Evolutionary conservation across 345 rosid genomes (phyloP), one percentile per base, ranked within the genome.

Genomic region (Bruguiera sexangula): DNA sequence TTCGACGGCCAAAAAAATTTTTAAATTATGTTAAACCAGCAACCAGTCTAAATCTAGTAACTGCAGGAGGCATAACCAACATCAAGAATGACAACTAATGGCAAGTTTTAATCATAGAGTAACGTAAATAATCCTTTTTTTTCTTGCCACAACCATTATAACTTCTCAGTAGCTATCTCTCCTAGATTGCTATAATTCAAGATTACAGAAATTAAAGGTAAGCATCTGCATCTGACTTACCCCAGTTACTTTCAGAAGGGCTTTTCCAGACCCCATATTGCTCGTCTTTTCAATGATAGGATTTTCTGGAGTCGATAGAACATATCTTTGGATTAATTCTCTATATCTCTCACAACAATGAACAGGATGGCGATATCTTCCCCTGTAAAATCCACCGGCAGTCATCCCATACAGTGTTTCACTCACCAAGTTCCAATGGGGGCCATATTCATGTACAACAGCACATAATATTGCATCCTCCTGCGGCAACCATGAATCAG

Each of bases 401-500:
- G 93, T 76, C 96, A 92, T 90, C 73, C 97, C 91, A 72, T 89
- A 90, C 36, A 96, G 85, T 34, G 85, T 78, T 29, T 76, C 98
- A 53, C 96, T 85, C 70, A 84, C 93, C 75, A 96, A 86, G 78
- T 84, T 91, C 99, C 99, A 96, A 31, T 90, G 78, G 32, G 90
- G 75, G 58, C 97, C 99, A 87, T 96, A 96, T 82, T 96, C 99
- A 82, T 96, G 99, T 57, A 96, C 97, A 74, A 87, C 85, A 65
- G 99, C 99, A 85, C 99, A 89, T 86, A 96, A 82, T 78, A 92
- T 70, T 67, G 99, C 98, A 84, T 96, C 99, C 85, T 96, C 99
- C 77, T 87, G 98, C 32, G 98, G 85, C 81, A 85, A 80, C 99
- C 99, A 96, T 70, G 80, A 79, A 84, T 90, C 98, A 72, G 99